Evolutionary conservation across 208 protist genomes (phyloP), one percentile per base, ranked within the genome.

Genomic region (Acanthamoeba quina): DNA sequence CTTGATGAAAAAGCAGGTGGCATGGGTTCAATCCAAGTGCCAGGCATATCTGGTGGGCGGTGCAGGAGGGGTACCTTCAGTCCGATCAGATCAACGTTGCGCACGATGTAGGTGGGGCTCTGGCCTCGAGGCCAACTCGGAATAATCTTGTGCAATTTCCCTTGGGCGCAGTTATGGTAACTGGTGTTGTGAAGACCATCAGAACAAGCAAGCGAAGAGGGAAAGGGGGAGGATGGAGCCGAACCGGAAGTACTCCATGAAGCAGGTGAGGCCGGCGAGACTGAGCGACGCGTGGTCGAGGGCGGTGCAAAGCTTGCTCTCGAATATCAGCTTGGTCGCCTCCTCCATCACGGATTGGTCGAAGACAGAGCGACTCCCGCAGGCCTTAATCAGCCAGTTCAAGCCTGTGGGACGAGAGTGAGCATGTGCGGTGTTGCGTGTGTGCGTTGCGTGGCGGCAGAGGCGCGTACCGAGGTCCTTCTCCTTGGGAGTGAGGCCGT

Each of bases 181-280:
- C 78, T 86, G 49, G 3, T 0, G 3, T 3, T 4, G 7, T 29
- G n/a, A 3, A 72, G 37, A 41, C 37, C 5, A 34, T 76, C 13
- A 76, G 21, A 11, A 76, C 0, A 15, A 24, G n/a, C n/a, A n/a
- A n/a, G n/a, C n/a, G n/a, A n/a, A 19, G 24, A 29, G 56, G 47
- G 29, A 52, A n/a, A 58, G 26, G 4, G 37, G 17, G 37, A 1
- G n/a, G 11, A 7, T n/a, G n/a, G 26, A 15, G 5, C 1, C 49
- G 6, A 17, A 86, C 78, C 78, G 44, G 78, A 86, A 86, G 19
- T 86, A 86, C 19, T 86, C 78, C n/a, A 86, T 86, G 49, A 86
- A 86, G 47, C 78, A 86, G 6, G 13, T 21, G 49, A 86, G 78
- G n/a, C 78, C 78, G n/a, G 6, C 62, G 78, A 86, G 78, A 5